Evolutionary conservation across 495 filamentous ascomycete genomes (phyloP).

Genomic region (Penicillium cataractarum): DNA sequence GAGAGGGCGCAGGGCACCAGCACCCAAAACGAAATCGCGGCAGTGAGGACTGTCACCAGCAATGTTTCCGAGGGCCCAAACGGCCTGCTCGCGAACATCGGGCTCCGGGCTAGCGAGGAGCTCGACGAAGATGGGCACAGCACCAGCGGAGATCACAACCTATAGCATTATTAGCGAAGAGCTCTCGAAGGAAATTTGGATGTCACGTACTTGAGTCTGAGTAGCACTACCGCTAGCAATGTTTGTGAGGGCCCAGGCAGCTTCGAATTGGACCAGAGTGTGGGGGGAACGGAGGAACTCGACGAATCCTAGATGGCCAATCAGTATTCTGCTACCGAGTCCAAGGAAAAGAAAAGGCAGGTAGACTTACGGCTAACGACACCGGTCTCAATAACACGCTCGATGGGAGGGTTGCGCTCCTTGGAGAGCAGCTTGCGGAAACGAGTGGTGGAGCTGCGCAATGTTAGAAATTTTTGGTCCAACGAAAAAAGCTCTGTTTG

Average conservation of each 20-base stretch:
- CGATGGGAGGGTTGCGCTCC: slow-evolving; percentile 98
- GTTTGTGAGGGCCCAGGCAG: slow-evolving; percentile 99
- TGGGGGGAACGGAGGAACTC: slow-evolving; percentile 98
- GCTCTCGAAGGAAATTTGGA: neutral
- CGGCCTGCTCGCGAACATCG: slow-evolving; percentile 97
- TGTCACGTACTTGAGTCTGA: slow-evolving; percentile 72
- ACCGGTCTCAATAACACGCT: slow-evolving; percentile 98
- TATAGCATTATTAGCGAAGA: neutral
- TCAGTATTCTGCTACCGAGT: neutral
- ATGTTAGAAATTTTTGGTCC: neutral
- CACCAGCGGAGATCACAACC: slow-evolving; percentile 97
- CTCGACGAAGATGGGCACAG: slow-evolving; percentile 98
- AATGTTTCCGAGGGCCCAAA: slow-evolving; percentile 99
- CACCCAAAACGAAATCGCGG: slow-evolving; percentile 90
- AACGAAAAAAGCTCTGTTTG: too few relatives aligned
- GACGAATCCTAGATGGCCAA: slow-evolving; percentile 65
- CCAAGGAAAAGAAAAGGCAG: neutral
- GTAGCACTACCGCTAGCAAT: slow-evolving; percentile 97
- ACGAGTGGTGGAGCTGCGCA: slow-evolving; percentile 75
- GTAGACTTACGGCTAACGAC: slow-evolving; percentile 72
- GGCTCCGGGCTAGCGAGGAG: slow-evolving; percentile 93
- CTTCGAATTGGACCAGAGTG: slow-evolving; percentile 98
- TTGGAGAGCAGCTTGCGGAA: slow-evolving; percentile 98
- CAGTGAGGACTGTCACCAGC: slow-evolving; percentile 97
- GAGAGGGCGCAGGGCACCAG: slow-evolving; percentile 88